A percentile compares a stretch with the other conserved stretches of the same genome.
phyloP scores from a whole-genome alignment of 129 eudicot genomes.

The Dittrichia graveolens region DNA sequence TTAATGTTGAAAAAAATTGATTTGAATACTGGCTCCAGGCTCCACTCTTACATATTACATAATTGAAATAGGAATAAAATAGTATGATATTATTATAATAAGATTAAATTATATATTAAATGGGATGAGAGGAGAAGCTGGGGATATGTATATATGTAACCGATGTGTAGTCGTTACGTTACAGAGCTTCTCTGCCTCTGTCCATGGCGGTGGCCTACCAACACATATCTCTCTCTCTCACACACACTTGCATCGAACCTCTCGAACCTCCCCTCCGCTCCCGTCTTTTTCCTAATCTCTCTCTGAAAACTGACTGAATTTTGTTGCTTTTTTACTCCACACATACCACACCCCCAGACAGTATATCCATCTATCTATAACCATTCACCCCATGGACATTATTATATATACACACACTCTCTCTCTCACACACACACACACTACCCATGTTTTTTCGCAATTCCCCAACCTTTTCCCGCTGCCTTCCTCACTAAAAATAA shows the following conservation, averaged over 20 bases:
- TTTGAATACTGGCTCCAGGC: too few relatives aligned
- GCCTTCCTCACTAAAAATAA: constrained; percentile 27
- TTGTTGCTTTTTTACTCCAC: constrained; percentile 40
- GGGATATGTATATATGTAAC: constrained; percentile 7
- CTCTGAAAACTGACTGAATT: constrained; percentile 13
- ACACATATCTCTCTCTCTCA: constrained; percentile 1
- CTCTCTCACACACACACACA: constrained; percentile 20
- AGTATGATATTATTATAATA: too few relatives aligned
- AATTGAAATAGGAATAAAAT: too few relatives aligned
- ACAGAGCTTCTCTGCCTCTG: constrained; percentile 27
- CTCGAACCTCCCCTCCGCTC: constrained; percentile 8
- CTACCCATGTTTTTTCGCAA: constrained; percentile 27
- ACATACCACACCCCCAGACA: constrained; percentile 5
- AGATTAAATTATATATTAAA: too few relatives aligned
- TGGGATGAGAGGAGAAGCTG: background rate
- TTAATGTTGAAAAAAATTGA: too few relatives aligned
- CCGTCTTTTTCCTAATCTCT: constrained; percentile 30
- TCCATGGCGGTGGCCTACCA: constrained; percentile 45
- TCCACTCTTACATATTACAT: too few relatives aligned
- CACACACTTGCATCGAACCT: constrained; percentile 22
- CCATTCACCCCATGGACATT: constrained; percentile 23
- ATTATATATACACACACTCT: constrained; percentile 22
- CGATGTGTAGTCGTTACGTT: constrained; percentile 39
- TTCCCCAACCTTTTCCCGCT: constrained; percentile 44
- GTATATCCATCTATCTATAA: constrained; percentile 5